Conservation (phyloP, 495 filamentous ascomycete species). For the Penicillium odoratum region DNA sequence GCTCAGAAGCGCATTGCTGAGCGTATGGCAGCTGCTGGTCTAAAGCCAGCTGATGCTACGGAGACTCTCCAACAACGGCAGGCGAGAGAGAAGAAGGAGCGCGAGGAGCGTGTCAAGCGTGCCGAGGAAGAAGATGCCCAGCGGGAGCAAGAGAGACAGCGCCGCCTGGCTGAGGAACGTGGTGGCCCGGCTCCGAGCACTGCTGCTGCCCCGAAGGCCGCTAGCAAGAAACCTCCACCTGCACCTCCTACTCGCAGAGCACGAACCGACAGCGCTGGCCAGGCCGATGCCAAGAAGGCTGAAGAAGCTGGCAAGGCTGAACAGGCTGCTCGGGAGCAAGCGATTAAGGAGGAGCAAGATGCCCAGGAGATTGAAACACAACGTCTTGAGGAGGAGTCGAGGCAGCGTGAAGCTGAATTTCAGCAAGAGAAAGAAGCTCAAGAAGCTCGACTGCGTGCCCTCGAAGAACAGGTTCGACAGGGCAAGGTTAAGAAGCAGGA, state of each 20-base stretch:
- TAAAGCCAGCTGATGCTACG: conserved; percentile 68
- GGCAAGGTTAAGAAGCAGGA: conserved; percentile 97
- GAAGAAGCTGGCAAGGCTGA: conserved; percentile 55
- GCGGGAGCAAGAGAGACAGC: conserved; percentile 83
- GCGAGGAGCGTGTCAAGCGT: conserved; percentile 79
- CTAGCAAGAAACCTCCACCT: conserved; percentile 79
- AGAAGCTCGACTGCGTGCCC: conserved; percentile 76
- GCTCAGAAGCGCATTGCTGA: conserved; percentile 98
- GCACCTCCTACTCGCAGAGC: conserved; percentile 77
- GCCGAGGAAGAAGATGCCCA: conserved; percentile 96
- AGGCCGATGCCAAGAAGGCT: conserved; percentile 55
- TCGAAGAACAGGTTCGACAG: conserved; percentile 91
- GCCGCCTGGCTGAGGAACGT: conserved; percentile 80
- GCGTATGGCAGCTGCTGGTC: conserved; percentile 86
- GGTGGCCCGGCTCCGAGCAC: conserved; percentile 48
- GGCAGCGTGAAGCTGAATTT: conserved; percentile 74
- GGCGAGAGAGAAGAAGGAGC: conserved; percentile 84
- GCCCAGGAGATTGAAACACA: conserved; percentile 72
- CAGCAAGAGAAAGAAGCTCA: conserved; percentile 76
- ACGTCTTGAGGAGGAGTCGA: conserved; percentile 76
- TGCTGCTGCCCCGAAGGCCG: conserved; percentile 50
- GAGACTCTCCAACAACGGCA: conserved; percentile 81
- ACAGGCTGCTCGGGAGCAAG: conserved; percentile 56
- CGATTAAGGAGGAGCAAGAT: conserved; percentile 68
- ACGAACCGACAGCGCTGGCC: conserved; percentile 60